Evolutionary conservation across 202 grass and related monocot species (phyloP).

Genomic region (Setaria viridis): DNA sequence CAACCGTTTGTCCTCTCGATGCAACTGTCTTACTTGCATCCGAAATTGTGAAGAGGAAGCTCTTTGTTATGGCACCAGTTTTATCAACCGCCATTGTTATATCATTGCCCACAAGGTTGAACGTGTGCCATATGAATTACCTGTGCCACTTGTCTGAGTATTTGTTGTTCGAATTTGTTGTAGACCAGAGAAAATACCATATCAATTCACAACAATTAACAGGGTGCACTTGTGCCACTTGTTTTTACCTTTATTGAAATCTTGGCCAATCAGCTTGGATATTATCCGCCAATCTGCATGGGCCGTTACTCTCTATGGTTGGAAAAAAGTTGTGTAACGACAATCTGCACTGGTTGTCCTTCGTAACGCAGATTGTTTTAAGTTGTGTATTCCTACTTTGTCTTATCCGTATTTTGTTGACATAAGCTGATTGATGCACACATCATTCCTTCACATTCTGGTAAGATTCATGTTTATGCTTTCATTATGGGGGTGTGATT

Average conservation of each 20-base stretch:
- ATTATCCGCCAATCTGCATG: background rate
- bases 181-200: background rate
- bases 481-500: background rate
- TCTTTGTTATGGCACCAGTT: background rate
- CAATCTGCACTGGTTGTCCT: background rate
- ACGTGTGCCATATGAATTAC: background rate
- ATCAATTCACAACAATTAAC: background rate
- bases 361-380: background rate
- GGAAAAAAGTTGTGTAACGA: background rate
- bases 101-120: slow-evolving; percentile 9
- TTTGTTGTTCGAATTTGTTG: background rate
- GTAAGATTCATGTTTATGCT: slow-evolving; percentile 11
- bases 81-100: slow-evolving; percentile 15
- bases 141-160: slow-evolving; percentile 7
- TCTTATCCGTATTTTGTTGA: background rate
- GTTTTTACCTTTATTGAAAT: slow-evolving; percentile 9
- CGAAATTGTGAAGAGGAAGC: slow-evolving; percentile 24
- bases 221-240: background rate
- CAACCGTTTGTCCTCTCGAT: background rate
- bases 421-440: background rate
- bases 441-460: slow-evolving; percentile 18
- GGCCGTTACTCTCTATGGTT: background rate
- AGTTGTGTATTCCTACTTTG: background rate
- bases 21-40: slow-evolving; percentile 20
- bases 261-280: slow-evolving; percentile 12